phyloP scores from a whole-genome alignment of 2,329 filamentous ascomycete species.

The Aureobasidium sp. region DNA sequence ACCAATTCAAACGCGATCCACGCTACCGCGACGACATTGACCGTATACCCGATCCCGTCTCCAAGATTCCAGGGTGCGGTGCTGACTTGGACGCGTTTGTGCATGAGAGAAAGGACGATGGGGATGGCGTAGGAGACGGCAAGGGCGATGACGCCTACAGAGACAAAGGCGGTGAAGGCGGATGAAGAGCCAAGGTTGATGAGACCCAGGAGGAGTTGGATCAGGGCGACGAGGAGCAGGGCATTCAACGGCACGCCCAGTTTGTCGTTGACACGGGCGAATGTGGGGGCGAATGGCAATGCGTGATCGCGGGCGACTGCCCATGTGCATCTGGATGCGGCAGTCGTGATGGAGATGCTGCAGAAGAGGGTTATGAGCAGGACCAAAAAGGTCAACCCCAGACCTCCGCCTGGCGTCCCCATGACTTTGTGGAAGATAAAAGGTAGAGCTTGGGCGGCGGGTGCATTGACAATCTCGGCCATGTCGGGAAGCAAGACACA shows the following conservation, averaged over 20 bases:
- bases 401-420: conserved; percentile 40
- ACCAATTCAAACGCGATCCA: conserved; percentile 28
- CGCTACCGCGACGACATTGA: conserved; percentile 24
- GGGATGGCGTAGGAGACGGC: conserved; percentile 52
- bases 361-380: conserved; percentile 47
- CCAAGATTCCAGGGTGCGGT: conserved; percentile 22
- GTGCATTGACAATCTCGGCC: conserved; percentile 39
- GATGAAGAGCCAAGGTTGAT: conserved; percentile 44
- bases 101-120: conserved; percentile 45
- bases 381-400: conserved; percentile 45
- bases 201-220: conserved; percentile 44
- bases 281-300: conserved; percentile 35
- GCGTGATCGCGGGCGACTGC: conserved; percentile 42
- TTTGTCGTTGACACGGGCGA: conserved; percentile 29
- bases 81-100: conserved; percentile 29
- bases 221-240: conserved; percentile 37
- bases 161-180: conserved; percentile 46
- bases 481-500: conserved; percentile 46
- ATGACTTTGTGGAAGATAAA: conserved; percentile 47
- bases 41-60: conserved; percentile 16
- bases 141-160: conserved; percentile 51
- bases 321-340: conserved; percentile 42
- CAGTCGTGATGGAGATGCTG: conserved; percentile 47
- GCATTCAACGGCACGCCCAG: conserved; percentile 38
- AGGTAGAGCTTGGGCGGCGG: conserved; percentile 43